Evolutionary conservation across 306 rosid species (phyloP), one percentile per base, ranked within the genome.

Genomic region (Acacia crassicarpa): DNA sequence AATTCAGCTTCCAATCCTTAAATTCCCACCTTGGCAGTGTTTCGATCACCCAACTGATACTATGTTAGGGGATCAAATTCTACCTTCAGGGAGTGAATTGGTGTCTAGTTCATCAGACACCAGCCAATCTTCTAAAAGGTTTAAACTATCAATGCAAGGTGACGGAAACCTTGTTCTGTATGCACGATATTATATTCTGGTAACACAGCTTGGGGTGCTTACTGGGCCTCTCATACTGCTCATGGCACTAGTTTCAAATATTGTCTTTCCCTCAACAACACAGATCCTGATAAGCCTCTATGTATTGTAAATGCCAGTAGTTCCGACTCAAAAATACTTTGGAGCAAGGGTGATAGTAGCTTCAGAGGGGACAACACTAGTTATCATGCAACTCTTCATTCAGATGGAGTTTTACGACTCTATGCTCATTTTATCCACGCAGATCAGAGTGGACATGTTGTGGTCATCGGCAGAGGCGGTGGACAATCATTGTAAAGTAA

Each of bases 21-120:
- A 27, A 27, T 27, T 27, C 27, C 27, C 27, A 27, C 27, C 27
- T 65, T 86, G 87, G 89, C 89, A 81, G 83, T 83, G 81, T 77
- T 86, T 86, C 19, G 87, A 83, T 19, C 0, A 76, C 58, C 89
- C 89, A 54, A 86, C 87, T 1, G 76, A 86, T 80, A 83, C 89
- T n/a, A 35, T 86, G 3, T 68, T 86, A 13, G 81, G 76, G 13
- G 78, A 45, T 77, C 87, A 86, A 61, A 11, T 30, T 58, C 76
- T 86, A 23, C 68, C 30, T 12, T 0, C 2, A 9, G 83, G 76
- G 17, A 71, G 53, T 81, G 87, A 86, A 25, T 49, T 86, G 43
- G 13, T 27, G 7, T 86, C 87, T 4, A 74, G 45, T 67, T 73
- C 72, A 12, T 86, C 87, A 7, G 32, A 59, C 5, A 61, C 30